These are phyloP conservation scores for Claviceps sp. DNA, from an alignment of 2,329 filamentous ascomycete genomes.

Conservation along the genomic window DNA sequence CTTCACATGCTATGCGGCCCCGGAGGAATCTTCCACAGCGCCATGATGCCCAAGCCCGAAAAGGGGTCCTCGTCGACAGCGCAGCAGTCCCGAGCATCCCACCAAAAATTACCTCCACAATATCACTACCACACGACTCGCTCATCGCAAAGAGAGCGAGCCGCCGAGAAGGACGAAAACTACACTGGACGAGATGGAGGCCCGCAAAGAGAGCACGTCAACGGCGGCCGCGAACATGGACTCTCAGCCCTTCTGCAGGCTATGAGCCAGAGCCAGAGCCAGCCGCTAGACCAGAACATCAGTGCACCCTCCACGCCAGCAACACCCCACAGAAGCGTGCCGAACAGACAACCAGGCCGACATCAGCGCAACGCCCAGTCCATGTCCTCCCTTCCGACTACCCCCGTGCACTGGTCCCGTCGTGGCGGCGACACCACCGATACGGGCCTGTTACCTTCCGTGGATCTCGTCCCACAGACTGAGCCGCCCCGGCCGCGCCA, in stretches of 20 bases:
- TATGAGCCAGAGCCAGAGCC: constrained; percentile 58
- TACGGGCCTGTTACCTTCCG: constrained; percentile 43
- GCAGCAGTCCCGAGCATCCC: constrained; percentile 30
- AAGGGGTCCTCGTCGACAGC: constrained; percentile 19
- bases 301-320: constrained; percentile 62
- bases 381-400: constrained; percentile 71
- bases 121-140: constrained; percentile 31
- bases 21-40: constrained; percentile 50
- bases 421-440: constrained; percentile 26
- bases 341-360: constrained; percentile 37
- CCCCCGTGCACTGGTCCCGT: constrained; percentile 45
- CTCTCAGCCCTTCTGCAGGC: constrained; percentile 74
- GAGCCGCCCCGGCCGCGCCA: constrained; percentile 32
- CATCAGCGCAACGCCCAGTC: constrained; percentile 71
- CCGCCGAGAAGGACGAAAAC: not conserved
- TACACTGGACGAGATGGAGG: not conserved
- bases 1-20: constrained; percentile 68
- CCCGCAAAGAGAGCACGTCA: constrained; percentile 15
- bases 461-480: constrained; percentile 46
- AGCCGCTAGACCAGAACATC: constrained; percentile 29
- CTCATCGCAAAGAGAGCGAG: constrained; percentile 9
- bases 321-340: constrained; percentile 28
- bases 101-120: not conserved
- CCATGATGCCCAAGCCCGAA: constrained; percentile 44
- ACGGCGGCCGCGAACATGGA: constrained; percentile 32